Evolutionary conservation across 208 protist genomes (phyloP).

Genomic region (Trypanosoma boissoni): DNA sequence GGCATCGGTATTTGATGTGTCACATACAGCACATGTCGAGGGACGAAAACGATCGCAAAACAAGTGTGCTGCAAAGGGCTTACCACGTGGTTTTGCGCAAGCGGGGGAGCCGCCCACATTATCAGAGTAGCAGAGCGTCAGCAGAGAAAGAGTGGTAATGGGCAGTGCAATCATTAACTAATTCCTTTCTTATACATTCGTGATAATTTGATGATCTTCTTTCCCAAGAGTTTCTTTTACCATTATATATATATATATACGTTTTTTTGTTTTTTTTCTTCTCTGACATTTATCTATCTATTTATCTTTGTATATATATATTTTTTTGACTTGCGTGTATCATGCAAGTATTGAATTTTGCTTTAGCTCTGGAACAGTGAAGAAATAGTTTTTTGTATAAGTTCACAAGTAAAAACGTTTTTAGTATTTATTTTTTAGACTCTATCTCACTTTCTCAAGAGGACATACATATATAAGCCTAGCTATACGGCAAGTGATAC

Average conservation of each 20-base stretch:
- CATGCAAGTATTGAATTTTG: too few relatives aligned
- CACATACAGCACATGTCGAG: conserved; percentile 15
- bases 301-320: background rate
- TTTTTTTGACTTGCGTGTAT: background rate
- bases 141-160: background rate
- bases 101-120: conserved; percentile 7
- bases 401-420: too few relatives aligned
- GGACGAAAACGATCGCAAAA: conserved; percentile 23
- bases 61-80: conserved; percentile 18
- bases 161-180: background rate
- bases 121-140: conserved; percentile 7
- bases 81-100: conserved; percentile 22
- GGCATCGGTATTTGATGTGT: conserved; percentile 16
- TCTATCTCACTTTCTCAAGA: too few relatives aligned
- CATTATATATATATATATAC: background rate
- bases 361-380: too few relatives aligned
- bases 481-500: too few relatives aligned
- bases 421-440: too few relatives aligned
- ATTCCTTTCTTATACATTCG: background rate
- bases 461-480: too few relatives aligned
- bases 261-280: background rate
- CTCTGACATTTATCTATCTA: background rate
- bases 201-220: background rate
- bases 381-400: too few relatives aligned
- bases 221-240: background rate